Conservation (phyloP, 495 filamentous ascomycete genomes). For the Evernia prunastri region DNA sequence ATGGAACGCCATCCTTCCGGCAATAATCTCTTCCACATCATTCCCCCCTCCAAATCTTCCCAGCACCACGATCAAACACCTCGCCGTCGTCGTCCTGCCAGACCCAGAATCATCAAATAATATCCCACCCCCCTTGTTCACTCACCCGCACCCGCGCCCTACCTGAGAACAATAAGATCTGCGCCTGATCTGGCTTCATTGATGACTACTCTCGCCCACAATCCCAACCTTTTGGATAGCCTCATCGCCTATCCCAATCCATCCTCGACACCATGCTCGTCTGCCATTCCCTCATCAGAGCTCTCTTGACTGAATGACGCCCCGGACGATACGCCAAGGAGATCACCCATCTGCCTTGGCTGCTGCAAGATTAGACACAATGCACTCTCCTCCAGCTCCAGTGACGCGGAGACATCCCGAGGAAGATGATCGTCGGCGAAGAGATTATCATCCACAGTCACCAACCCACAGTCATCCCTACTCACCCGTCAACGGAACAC, state of each 20-base stretch:
- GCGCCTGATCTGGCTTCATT: conserved; percentile 18
- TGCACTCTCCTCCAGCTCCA: conserved; percentile 15
- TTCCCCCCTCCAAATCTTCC: conserved; percentile 10
- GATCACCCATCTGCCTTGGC: conserved; percentile 22
- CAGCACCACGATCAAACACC: conserved; percentile 10
- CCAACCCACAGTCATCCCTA: conserved; percentile 24
- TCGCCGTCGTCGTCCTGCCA: conserved; percentile 16
- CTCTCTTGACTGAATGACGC: background rate
- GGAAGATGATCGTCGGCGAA: conserved; percentile 30
- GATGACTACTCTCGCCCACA: conserved; percentile 6
- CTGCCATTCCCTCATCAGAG: conserved; percentile 1
- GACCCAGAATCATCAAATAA: background rate
- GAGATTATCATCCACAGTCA: conserved; percentile 26
- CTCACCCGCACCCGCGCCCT: conserved; percentile 11
- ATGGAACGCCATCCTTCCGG: conserved; percentile 18
- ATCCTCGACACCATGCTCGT: conserved; percentile 5
- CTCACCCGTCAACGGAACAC: conserved; percentile 24
- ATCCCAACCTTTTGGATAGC: conserved; percentile 15
- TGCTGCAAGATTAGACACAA: conserved; percentile 10
- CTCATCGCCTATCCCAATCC: background rate
- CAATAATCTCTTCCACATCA: conserved; percentile 17
- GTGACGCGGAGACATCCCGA: conserved; percentile 26
- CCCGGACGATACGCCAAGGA: conserved; percentile 3
- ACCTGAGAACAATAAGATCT: conserved; percentile 15
- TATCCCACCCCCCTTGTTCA: conserved; percentile 12